A percentile compares a stretch with the other conserved stretches of the same genome.
These are phyloP conservation scores for Grammothele lineata DNA, from an alignment of 768 basidiomycete species.

Conservation along the genomic window DNA sequence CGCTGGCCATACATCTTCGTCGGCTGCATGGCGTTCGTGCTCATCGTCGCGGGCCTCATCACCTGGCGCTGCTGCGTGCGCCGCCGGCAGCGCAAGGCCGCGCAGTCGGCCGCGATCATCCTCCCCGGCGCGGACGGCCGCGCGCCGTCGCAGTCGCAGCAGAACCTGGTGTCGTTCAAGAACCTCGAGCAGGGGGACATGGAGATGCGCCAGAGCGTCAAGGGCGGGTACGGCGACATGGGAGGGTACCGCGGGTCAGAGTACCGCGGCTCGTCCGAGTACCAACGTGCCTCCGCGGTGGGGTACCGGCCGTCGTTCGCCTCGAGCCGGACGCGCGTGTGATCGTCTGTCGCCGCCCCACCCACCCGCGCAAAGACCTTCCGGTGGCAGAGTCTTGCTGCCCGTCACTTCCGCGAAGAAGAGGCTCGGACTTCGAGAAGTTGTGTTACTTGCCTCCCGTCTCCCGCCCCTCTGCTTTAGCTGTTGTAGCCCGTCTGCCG, in stretches of 20 bases:
- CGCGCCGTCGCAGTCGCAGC: conserved; percentile 3
- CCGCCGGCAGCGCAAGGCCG: conserved; percentile 15
- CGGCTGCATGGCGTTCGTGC: conserved; percentile 27
- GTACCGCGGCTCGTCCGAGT: background rate
- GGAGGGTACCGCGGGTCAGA: background rate
- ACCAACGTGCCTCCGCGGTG: background rate
- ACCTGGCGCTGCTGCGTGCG: conserved; percentile 28
- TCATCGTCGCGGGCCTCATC: conserved; percentile 23
- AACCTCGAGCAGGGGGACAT: conserved; percentile 13
- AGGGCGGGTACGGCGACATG: background rate
- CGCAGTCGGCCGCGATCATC: conserved; percentile 3
- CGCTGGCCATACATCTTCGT: conserved; percentile 30
- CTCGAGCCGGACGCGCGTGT: conserved; percentile 10
- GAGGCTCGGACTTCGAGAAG: conserved; percentile 19
- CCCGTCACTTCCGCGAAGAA: conserved; percentile 17
- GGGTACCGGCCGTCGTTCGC: conserved; percentile 13
- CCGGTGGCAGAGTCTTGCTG: too few species aligned
- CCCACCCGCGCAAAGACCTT: background rate
- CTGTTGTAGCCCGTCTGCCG: conserved; percentile 13
- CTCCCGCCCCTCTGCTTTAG: conserved; percentile 1
- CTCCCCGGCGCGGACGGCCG: conserved; percentile 10
- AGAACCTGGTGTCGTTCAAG: conserved; percentile 10
- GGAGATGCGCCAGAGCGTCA: conserved; percentile 12
- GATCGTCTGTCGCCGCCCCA: background rate
- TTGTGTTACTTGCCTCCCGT: conserved; percentile 8